Conservation (phyloP, 2,329 filamentous ascomycete genomes). For the Sporothrix mexicana region DNA sequence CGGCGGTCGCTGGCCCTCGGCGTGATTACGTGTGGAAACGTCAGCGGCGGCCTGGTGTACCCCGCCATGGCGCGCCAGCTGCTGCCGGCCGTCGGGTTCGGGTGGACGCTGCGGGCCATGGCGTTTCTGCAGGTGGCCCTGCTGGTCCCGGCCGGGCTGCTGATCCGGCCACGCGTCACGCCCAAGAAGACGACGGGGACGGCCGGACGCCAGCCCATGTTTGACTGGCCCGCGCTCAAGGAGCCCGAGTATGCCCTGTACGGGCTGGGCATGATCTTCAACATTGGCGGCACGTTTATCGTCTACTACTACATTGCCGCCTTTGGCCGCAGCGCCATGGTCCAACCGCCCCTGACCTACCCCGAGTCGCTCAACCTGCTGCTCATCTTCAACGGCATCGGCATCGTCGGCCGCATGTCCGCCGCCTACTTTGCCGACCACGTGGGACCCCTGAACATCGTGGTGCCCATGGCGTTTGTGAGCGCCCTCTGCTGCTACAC, state of each 20-base stretch:
- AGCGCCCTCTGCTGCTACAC: slow-evolving; percentile 47
- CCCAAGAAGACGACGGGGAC: slow-evolving; percentile 43
- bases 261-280: slow-evolving; percentile 49
- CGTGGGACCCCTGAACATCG: slow-evolving; percentile 58
- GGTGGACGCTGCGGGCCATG: slow-evolving; percentile 49
- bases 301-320: slow-evolving; percentile 52
- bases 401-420: slow-evolving; percentile 54
- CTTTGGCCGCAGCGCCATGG: slow-evolving; percentile 42
- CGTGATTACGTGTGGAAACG: slow-evolving; percentile 45
- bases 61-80: slow-evolving; percentile 48
- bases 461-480: slow-evolving; percentile 52
- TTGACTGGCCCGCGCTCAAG: slow-evolving; percentile 50
- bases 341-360: slow-evolving; percentile 33
- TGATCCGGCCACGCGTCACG: slow-evolving; percentile 47
- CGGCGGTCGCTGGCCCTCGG: slow-evolving; percentile 45
- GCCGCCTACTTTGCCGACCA: slow-evolving; percentile 56
- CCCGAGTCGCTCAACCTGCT: slow-evolving; percentile 55
- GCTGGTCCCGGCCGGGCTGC: slow-evolving; percentile 42
- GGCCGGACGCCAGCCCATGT: slow-evolving; percentile 39
- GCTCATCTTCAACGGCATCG: slow-evolving; percentile 60
- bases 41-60: slow-evolving; percentile 49
- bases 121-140: slow-evolving; percentile 49
- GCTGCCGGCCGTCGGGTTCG: slow-evolving; percentile 47
- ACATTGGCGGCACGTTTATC: slow-evolving; percentile 49
- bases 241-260: slow-evolving; percentile 51